Base-by-base conservation (phyloP, 75 land plant species). In the Chamaecyparis obtusa region DNA sequence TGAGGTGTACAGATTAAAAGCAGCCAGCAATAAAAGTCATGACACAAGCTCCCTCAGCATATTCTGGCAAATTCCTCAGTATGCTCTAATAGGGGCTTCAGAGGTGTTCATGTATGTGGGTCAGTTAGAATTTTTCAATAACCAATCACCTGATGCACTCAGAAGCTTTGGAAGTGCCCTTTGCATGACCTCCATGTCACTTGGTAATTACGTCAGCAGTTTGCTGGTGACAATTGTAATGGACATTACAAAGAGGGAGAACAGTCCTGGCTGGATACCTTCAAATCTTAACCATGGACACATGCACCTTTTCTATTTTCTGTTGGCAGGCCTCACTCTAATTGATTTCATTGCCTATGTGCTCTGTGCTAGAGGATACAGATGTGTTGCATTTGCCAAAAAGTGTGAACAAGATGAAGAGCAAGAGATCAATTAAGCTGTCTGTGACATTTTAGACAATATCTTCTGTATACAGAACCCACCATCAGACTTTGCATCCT, bases 181-280 rank as follows among this genome's bases (percentile, higher is more conserved):
- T 49, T 49, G 51, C 51, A 49, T 49, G 51, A 49, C 10, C 51
- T 49, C 10, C 11, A 9, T 49, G 16, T 88, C 92, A 9, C 46
- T 89, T 5, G 93, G 92, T 35, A 92, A 89, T 17, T 90, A 88
- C 67, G 54, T 92, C 16, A 90, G 93, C 85, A 89, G 93, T 54
- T 79, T 89, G 54, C 56, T 92, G 37, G 87, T 92, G 7, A 87
- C 87, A 51, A 21, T 90, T 10, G 88, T 92, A 3, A 91, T 86
- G 56, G 64, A 84, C 30, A 44, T 89, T 27, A 89, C 89, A 14
- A 87, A 67, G 14, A 88, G 74, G 74, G 76, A 55, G 13, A 81
- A 87, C 24, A 48, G 86, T 5, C 88, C 87, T 0, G 93, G 93
- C 0, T 91, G 94, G 94, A 92, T 92, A 64, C 90, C 92, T 9